Evolutionary conservation across 2,329 filamentous ascomycete genomes (phyloP).

Genomic region (Emergomyces pasteurianus): DNA sequence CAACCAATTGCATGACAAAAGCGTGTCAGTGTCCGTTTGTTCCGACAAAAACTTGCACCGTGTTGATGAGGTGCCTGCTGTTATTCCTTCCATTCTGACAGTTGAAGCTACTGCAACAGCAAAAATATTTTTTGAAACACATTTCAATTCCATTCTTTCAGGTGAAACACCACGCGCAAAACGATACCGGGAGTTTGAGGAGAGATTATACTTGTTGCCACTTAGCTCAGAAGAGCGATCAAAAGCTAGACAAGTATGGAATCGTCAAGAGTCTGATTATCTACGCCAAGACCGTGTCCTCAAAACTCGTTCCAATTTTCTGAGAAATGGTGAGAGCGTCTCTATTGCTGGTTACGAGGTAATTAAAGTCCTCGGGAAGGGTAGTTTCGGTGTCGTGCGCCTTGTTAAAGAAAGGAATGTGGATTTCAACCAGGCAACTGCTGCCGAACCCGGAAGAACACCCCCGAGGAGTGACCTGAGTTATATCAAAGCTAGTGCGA

Average conservation of each 20-base stretch:
- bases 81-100: conserved; percentile 38
- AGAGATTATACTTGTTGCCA: conserved; percentile 48
- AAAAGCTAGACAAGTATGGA: conserved; percentile 47
- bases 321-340: conserved; percentile 35
- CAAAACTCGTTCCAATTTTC: conserved; percentile 46
- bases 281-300: conserved; percentile 61
- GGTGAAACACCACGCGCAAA: conserved; percentile 47
- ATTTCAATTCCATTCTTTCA: conserved; percentile 60
- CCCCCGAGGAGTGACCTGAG: conserved; percentile 6
- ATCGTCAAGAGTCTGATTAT: conserved; percentile 57
- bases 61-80: conserved; percentile 8
- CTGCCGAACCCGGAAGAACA: conserved; percentile 10
- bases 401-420: conserved; percentile 58
- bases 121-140: conserved; percentile 76
- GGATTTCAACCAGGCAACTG: neutral
- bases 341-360: conserved; percentile 60
- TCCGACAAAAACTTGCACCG: conserved; percentile 2
- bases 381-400: conserved; percentile 86
- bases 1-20: neutral
- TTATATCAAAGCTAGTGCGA: conserved; percentile 10
- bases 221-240: conserved; percentile 44
- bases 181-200: conserved; percentile 51
- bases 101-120: conserved; percentile 68
- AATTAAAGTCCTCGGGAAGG: conserved; percentile 75
- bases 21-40: neutral